Percentiles rank a stretch among this genome's conserved stretches.
These are phyloP conservation scores for Penicillium oxalicum DNA, from an alignment of 2,329 filamentous ascomycete species.

Conservation along the genomic window DNA sequence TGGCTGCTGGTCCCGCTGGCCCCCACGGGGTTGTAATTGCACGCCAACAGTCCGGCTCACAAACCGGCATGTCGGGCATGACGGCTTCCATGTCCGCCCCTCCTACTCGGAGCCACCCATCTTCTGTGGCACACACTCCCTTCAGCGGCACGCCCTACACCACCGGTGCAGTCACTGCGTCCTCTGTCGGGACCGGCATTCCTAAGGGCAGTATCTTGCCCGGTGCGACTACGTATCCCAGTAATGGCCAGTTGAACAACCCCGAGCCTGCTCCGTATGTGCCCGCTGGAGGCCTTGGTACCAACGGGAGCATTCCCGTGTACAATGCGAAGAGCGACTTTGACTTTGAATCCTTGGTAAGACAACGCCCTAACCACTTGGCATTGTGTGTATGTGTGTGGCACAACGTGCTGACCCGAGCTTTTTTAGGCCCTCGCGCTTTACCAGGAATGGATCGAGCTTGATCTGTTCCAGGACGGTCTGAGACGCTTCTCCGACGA, in stretches of 20 bases:
- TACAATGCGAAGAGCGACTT: conserved; percentile 77
- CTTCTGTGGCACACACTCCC: conserved; percentile 60
- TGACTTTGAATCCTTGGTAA: conserved; percentile 67
- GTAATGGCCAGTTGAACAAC: conserved; percentile 63
- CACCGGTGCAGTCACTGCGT: conserved; percentile 59
- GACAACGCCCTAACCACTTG: conserved; percentile 1
- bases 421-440: conserved; percentile 53
- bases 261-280: conserved; percentile 65
- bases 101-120: conserved; percentile 45
- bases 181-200: conserved; percentile 51
- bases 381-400: too few relatives aligned
- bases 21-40: conserved; percentile 8
- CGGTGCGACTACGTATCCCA: conserved; percentile 63
- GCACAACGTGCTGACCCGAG: not conserved
- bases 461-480: conserved; percentile 75
- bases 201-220: conserved; percentile 52
- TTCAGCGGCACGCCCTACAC: conserved; percentile 62
- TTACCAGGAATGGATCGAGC: conserved; percentile 79
- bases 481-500: conserved; percentile 61
- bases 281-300: conserved; percentile 67
- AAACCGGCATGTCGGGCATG: not conserved
- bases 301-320: conserved; percentile 68
- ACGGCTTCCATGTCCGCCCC: conserved; percentile 7
- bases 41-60: not conserved
- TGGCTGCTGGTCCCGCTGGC: conserved; percentile 17